Evolutionary conservation across 805 yeast species (phyloP).

Genomic region (Jamesozyma spencerorum): DNA sequence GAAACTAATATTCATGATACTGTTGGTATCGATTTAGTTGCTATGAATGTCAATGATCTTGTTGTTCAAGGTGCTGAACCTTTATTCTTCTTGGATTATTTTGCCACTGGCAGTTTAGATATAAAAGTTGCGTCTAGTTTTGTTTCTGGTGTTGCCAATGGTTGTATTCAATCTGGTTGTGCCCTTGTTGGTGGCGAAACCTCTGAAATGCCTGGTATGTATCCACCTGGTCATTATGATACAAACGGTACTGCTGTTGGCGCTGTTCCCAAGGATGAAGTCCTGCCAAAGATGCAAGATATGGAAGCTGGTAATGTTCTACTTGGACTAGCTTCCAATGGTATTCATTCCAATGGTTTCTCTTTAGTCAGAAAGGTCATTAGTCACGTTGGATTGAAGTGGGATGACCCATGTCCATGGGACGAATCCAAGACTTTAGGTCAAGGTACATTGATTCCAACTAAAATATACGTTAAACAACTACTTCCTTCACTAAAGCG

Average conservation of each 20-base stretch:
- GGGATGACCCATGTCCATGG: slow-evolving; percentile 83
- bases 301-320: slow-evolving; percentile 77
- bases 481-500: slow-evolving; percentile 64
- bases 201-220: slow-evolving; percentile 99
- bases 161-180: slow-evolving; percentile 91
- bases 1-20: slow-evolving; percentile 81
- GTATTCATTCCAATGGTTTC: slow-evolving; percentile 94
- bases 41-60: slow-evolving; percentile 96
- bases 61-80: slow-evolving; percentile 99
- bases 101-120: slow-evolving; percentile 89
- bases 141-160: slow-evolving; percentile 92
- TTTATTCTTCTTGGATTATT: slow-evolving; percentile 86
- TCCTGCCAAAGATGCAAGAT: slow-evolving; percentile 59
- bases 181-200: slow-evolving; percentile 99
- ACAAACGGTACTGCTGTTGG: slow-evolving; percentile 98
- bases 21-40: slow-evolving; percentile 98
- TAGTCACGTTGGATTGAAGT: slow-evolving; percentile 62
- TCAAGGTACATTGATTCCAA: slow-evolving; percentile 78
- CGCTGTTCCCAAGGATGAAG: slow-evolving; percentile 68
- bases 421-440: slow-evolving; percentile 62
- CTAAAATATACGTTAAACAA: slow-evolving; percentile 90
- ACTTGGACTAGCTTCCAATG: slow-evolving; percentile 82
- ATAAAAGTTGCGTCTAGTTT: slow-evolving; percentile 76
- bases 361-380: slow-evolving; percentile 89
- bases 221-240: slow-evolving; percentile 90